Conservation (phyloP, 108 stramenopile genomes). For the Cyclotella cryptica region DNA sequence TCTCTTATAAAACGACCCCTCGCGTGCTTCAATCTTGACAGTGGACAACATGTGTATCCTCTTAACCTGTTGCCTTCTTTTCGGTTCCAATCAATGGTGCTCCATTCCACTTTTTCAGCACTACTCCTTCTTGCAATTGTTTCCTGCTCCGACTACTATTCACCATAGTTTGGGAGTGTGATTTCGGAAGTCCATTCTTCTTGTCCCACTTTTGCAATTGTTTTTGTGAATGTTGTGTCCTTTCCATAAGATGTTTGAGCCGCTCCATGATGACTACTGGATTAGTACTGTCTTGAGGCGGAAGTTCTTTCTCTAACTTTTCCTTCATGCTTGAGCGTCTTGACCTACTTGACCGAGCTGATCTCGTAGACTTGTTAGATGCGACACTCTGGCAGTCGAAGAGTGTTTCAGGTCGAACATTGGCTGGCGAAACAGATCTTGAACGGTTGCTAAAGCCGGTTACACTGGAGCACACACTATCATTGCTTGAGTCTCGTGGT, state of each 20-base stretch:
- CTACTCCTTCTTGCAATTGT: slow-evolving; percentile 45
- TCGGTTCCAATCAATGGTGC: slow-evolving; percentile 20
- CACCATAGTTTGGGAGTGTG: slow-evolving; percentile 56
- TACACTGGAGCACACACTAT: slow-evolving; percentile 4
- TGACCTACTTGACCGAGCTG: slow-evolving; percentile 1
- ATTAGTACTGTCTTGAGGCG: slow-evolving; percentile 22
- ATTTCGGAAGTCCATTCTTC: slow-evolving; percentile 48
- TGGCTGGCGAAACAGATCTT: neutral
- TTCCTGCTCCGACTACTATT: slow-evolving; percentile 43
- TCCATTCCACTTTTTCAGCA: slow-evolving; percentile 50
- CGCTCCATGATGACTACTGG: slow-evolving; percentile 37
- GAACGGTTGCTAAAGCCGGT: slow-evolving; percentile 2
- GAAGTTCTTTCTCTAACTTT: slow-evolving; percentile 23
- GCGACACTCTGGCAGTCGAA: neutral
- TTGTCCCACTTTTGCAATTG: slow-evolving; percentile 47
- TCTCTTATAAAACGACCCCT: no score
- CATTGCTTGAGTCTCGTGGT: neutral
- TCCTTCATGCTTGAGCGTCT: slow-evolving; percentile 1
- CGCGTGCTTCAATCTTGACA: no score
- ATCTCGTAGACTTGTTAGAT: neutral
- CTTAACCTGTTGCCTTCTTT: neutral
- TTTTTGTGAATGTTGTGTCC: slow-evolving; percentile 38
- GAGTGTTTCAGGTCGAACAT: neutral
- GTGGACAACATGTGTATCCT: no score
- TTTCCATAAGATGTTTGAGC: slow-evolving; percentile 30